Percentiles rank a stretch among this genome's conserved stretches.
Conservation (phyloP, 306 rosid species). For the Betula pendula region DNA sequence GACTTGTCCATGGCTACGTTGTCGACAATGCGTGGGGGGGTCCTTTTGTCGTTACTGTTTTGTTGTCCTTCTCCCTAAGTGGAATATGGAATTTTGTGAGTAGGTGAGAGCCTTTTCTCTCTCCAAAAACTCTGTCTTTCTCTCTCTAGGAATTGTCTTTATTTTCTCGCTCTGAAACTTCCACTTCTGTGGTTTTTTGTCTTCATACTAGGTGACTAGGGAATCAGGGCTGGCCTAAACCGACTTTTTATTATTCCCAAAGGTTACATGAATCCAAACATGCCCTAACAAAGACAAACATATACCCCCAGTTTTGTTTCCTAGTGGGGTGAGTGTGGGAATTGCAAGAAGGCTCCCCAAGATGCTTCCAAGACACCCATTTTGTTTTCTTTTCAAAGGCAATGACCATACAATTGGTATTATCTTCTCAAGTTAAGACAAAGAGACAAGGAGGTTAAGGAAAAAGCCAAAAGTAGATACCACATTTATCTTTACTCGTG, state of each 20-base stretch:
- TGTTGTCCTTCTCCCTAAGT: constrained; percentile 52
- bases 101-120: constrained; percentile 18
- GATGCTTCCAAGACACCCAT: constrained; percentile 37
- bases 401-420: constrained; percentile 56
- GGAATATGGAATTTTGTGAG: constrained; percentile 62
- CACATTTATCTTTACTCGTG: constrained; percentile 52
- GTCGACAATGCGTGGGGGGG: constrained; percentile 72
- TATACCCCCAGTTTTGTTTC: constrained; percentile 43
- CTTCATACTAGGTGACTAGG: constrained; percentile 49
- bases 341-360: constrained; percentile 36
- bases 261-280: constrained; percentile 53
- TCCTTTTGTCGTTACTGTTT: constrained; percentile 65
- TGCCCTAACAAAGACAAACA: constrained; percentile 66
- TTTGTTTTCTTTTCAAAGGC: constrained; percentile 50
- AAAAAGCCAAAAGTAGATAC: constrained; percentile 46
- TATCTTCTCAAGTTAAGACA: constrained; percentile 57
- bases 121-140: constrained; percentile 5
- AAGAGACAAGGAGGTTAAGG: constrained; percentile 45
- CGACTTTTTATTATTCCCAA: constrained; percentile 48
- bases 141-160: constrained; percentile 29
- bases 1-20: constrained; percentile 55
- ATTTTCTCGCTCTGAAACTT: constrained; percentile 15
- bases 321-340: constrained; percentile 50
- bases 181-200: constrained; percentile 48
- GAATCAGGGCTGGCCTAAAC: constrained; percentile 51